phyloP scores from a whole-genome alignment of 2,329 filamentous ascomycete genomes.

The Seiridium unicorne region DNA sequence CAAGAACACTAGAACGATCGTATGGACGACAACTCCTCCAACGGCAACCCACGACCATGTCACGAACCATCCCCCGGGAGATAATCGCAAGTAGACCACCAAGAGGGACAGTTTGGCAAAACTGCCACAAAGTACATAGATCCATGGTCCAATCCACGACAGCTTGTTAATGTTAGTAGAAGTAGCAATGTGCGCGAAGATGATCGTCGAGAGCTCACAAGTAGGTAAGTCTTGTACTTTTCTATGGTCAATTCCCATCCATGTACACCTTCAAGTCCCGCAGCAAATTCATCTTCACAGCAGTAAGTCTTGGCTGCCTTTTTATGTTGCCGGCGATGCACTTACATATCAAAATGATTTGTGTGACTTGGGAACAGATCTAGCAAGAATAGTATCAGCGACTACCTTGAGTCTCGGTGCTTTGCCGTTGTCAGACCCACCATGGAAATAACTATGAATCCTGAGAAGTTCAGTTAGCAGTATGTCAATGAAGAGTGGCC shows the following conservation, averaged over 20 bases:
- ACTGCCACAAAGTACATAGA: constrained; percentile 22
- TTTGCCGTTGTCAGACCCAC: not conserved
- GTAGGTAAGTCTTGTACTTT: constrained; percentile 8
- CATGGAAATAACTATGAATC: not conserved
- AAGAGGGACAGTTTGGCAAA: not conserved
- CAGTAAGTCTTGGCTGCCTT: not conserved
- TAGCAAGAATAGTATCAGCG: not conserved
- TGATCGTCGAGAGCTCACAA: constrained; percentile 1
- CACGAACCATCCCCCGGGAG: not conserved
- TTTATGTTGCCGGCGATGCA: not conserved
- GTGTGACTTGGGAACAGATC: not conserved
- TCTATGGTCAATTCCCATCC: constrained; percentile 12
- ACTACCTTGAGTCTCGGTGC: not conserved
- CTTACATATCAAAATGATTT: not conserved
- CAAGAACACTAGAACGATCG: constrained; percentile 29
- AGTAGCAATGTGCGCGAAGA: not conserved
- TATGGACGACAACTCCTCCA: constrained; percentile 7
- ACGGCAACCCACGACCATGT: not conserved
- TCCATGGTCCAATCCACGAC: constrained; percentile 6
- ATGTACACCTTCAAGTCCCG: constrained; percentile 9
- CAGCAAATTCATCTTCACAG: not conserved
- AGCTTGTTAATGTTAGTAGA: not conserved
- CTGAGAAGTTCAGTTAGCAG: not conserved
- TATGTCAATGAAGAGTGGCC: not conserved
- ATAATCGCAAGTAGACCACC: not conserved